phyloP scores from a whole-genome alignment of 2,329 filamentous ascomycete species.

The Fusarium scirpi region DNA sequence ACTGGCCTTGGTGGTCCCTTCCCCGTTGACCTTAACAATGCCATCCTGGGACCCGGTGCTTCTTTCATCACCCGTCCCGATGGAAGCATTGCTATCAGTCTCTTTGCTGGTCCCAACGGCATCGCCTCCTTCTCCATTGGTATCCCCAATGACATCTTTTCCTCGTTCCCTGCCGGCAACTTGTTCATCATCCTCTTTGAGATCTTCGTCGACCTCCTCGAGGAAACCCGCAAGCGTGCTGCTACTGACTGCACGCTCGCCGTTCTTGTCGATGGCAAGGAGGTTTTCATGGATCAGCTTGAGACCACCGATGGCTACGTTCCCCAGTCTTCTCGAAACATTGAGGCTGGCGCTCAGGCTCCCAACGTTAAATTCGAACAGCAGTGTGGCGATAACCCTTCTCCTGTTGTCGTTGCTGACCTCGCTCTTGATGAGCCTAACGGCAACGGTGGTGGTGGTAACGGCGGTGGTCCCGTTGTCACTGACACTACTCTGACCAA shows the following conservation, averaged over 20 bases:
- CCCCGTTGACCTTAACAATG: not conserved
- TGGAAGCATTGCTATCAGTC: not conserved
- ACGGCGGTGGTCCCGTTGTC: slow-evolving; percentile 12
- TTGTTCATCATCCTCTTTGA: slow-evolving; percentile 16
- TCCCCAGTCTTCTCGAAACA: rapidly evolving
- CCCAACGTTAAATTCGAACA: slow-evolving; percentile 15
- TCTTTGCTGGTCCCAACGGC: not conserved
- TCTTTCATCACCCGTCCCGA: not conserved
- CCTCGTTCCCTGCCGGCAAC: not conserved
- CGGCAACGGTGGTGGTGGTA: not conserved
- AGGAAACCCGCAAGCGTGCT: slow-evolving; percentile 15
- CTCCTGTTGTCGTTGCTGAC: not conserved
- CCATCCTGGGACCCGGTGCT: not conserved
- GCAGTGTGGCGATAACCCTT: slow-evolving; percentile 2
- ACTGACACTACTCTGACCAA: not conserved
- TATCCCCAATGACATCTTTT: not conserved
- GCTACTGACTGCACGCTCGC: slow-evolving; percentile 6
- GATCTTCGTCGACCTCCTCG: not conserved
- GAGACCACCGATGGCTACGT: not conserved
- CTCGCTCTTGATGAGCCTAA: slow-evolving; percentile 16
- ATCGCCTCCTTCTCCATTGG: slow-evolving; percentile 2
- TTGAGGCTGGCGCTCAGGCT: rapidly evolving
- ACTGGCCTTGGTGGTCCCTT: rapidly evolving
- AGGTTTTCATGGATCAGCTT: not conserved
- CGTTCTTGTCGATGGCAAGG: not conserved